These are phyloP conservation scores for Phytophthora constricta DNA, from an alignment of 352 stramenopile species.

Conservation along the genomic window DNA sequence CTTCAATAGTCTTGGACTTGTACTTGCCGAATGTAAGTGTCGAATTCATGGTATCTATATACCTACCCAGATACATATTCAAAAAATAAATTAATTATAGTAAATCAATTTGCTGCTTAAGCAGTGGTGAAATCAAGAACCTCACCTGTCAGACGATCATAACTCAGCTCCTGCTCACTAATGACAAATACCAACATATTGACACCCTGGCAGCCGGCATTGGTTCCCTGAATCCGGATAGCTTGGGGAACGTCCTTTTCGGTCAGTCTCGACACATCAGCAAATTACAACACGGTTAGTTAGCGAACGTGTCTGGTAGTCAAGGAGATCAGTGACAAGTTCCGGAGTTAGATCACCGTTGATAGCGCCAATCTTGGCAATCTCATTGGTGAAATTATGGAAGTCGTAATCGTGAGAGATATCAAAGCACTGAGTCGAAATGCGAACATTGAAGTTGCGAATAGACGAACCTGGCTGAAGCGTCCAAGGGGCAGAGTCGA, in stretches of 20 bases:
- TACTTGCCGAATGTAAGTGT: background rate
- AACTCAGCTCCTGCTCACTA: background rate
- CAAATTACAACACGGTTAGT: slow-evolving; percentile 27
- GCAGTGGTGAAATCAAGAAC: background rate
- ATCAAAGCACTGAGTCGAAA: slow-evolving; percentile 26
- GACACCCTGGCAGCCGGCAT: too few relatives aligned
- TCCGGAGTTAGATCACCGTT: slow-evolving; percentile 33
- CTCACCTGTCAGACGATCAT: background rate
- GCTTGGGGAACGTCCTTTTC: slow-evolving; percentile 20
- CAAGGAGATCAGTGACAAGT: slow-evolving; percentile 29
- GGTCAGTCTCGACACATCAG: slow-evolving; percentile 20
- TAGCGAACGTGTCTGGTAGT: slow-evolving; percentile 23
- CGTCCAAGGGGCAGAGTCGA: slow-evolving; percentile 19
- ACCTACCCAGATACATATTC: too few relatives aligned
- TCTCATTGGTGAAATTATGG: slow-evolving; percentile 20
- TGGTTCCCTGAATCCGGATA: too few relatives aligned
- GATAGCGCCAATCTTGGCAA: slow-evolving; percentile 26
- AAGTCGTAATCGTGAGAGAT: slow-evolving; percentile 35
- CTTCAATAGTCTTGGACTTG: background rate
- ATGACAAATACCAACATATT: background rate
- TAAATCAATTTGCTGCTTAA: background rate
- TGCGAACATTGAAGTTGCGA: slow-evolving; percentile 22
- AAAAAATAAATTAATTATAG: too few relatives aligned
- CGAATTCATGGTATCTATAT: too few relatives aligned
- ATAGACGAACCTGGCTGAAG: slow-evolving; percentile 15